phyloP scores from a whole-genome alignment of 176 grass and related monocot species.

The Tillandsia leiboldiana region DNA sequence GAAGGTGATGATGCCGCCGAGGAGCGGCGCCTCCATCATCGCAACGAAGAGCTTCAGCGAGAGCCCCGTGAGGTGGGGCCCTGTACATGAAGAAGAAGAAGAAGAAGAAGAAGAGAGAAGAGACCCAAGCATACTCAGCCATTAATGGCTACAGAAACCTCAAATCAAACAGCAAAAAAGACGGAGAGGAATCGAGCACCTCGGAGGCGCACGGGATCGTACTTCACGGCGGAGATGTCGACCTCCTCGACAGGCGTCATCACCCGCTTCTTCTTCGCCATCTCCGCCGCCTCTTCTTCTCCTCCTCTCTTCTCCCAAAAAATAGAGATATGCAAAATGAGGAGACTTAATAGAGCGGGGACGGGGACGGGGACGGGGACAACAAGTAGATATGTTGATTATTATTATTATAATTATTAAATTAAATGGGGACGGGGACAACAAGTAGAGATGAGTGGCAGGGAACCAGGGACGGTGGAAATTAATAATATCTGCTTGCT shows the following conservation, averaged over 20 bases:
- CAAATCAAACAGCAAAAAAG: too few relatives aligned
- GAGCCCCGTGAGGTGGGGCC: conserved; percentile 65
- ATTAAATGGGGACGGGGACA: too few relatives aligned
- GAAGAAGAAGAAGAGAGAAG: too few relatives aligned
- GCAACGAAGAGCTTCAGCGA: conserved; percentile 52
- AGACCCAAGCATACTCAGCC: too few relatives aligned
- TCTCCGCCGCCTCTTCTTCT: neutral
- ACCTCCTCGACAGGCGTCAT: conserved; percentile 64
- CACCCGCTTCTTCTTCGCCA: conserved; percentile 20
- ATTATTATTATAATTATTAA: too few relatives aligned
- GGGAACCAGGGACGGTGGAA: too few relatives aligned
- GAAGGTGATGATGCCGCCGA: conserved; percentile 45
- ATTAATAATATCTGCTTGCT: too few relatives aligned
- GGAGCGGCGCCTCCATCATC: conserved; percentile 57
- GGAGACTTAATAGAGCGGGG: neutral
- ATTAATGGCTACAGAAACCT: too few relatives aligned
- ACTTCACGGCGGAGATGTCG: conserved; percentile 50
- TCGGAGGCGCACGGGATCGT: conserved; percentile 29
- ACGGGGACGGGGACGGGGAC: neutral
- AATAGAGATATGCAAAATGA: neutral
- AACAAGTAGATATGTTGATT: too few relatives aligned
- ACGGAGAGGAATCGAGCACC: conserved; percentile 1
- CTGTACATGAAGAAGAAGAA: conserved; percentile 5
- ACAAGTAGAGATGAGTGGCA: too few relatives aligned
- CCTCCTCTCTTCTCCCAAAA: neutral